These are phyloP conservation scores for Pseudopithomyces chartarum DNA, from an alignment of 2,329 filamentous ascomycete genomes.

Conservation along the genomic window DNA sequence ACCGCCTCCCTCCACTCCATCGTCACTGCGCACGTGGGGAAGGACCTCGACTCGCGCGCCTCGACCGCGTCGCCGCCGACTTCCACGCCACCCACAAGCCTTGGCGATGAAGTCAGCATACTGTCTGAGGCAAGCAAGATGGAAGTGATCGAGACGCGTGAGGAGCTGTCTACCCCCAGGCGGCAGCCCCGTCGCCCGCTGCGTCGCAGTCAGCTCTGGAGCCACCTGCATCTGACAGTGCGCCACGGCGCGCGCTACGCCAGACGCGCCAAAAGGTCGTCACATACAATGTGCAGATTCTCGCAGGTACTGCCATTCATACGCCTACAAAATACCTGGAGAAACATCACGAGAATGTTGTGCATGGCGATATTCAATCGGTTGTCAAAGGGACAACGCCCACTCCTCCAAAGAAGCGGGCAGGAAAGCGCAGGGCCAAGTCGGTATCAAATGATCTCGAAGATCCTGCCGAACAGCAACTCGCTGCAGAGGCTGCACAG, in stretches of 20 bases:
- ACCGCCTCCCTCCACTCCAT: slow-evolving; percentile 50
- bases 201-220: slow-evolving; percentile 19
- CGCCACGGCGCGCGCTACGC: slow-evolving; percentile 46
- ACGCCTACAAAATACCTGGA: slow-evolving; percentile 54
- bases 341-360: slow-evolving; percentile 43
- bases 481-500: slow-evolving; percentile 38
- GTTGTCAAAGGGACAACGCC: slow-evolving; percentile 17
- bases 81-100: slow-evolving; percentile 70
- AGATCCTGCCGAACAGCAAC: slow-evolving; percentile 38
- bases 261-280: slow-evolving; percentile 62
- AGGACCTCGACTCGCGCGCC: slow-evolving; percentile 42
- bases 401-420: slow-evolving; percentile 27
- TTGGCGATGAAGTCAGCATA: slow-evolving; percentile 66
- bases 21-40: slow-evolving; percentile 43
- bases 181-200: slow-evolving; percentile 20
- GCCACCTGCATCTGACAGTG: slow-evolving; percentile 24
- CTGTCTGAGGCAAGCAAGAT: slow-evolving; percentile 45
- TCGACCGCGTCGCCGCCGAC: slow-evolving; percentile 60
- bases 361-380: slow-evolving; percentile 34
- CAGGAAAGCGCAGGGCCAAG: slow-evolving; percentile 13
- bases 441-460: slow-evolving; percentile 15
- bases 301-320: slow-evolving; percentile 66
- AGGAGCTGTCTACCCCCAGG: slow-evolving; percentile 18
- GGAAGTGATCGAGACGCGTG: slow-evolving; percentile 32
- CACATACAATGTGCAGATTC: slow-evolving; percentile 69